Percentiles rank a stretch among this genome's conserved stretches.
Evolutionary conservation across 2,329 filamentous ascomycete genomes (phyloP).

Genomic region (Chaetothyriales sp.): DNA sequence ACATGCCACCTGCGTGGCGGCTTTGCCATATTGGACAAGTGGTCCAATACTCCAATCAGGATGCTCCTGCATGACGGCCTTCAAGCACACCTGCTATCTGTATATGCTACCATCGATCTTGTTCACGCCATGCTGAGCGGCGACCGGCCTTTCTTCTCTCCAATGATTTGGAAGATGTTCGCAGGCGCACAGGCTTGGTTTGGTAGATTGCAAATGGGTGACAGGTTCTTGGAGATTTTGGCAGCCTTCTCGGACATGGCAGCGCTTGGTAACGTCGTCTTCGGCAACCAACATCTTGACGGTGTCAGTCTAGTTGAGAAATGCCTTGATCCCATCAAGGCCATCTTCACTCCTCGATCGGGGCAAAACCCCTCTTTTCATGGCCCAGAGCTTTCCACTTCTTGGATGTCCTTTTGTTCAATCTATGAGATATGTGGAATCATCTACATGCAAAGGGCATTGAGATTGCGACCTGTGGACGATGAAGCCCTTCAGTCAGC

Average conservation of each 20-base stretch:
- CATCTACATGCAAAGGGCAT: not conserved
- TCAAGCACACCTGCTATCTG: conserved; percentile 27
- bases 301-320: not conserved
- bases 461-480: not conserved
- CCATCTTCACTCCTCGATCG: not conserved
- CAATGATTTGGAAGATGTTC: conserved; percentile 28
- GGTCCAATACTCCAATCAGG: conserved; percentile 1
- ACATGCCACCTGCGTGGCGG: conserved; percentile 27
- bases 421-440: not conserved
- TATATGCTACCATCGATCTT: conserved; percentile 33
- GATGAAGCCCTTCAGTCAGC: not conserved
- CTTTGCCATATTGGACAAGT: conserved; percentile 24
- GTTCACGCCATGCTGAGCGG: conserved; percentile 31
- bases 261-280: not conserved
- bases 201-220: conserved; percentile 19
- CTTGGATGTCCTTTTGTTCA: not conserved
- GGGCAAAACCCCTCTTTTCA: not conserved
- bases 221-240: conserved; percentile 11
- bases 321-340: not conserved
- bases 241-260: not conserved
- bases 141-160: conserved; percentile 26
- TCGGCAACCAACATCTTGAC: not conserved
- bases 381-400: not conserved
- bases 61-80: conserved; percentile 10
- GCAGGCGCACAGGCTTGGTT: conserved; percentile 32